Conservation (phyloP, 768 basidiomycete species). For the Mycena metata region DNA sequence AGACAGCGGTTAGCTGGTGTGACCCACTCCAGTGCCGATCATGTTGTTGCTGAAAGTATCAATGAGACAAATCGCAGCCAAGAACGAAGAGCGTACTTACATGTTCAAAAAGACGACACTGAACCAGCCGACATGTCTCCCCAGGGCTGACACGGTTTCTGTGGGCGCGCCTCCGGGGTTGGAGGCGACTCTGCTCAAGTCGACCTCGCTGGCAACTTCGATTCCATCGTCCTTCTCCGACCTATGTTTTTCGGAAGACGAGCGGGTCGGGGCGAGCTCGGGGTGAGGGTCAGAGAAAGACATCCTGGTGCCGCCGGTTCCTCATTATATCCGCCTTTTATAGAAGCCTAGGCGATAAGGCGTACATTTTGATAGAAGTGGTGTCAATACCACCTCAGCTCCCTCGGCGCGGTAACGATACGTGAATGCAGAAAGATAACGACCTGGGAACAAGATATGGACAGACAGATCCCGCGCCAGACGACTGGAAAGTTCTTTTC, state of each 20-base stretch:
- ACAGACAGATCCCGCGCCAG: too few relatives aligned
- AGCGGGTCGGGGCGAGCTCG: neutral
- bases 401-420: too few relatives aligned
- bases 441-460: too few relatives aligned
- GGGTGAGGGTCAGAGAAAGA: slow-evolving; percentile 11
- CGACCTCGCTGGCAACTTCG: slow-evolving; percentile 18
- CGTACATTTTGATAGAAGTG: too few relatives aligned
- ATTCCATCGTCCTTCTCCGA: slow-evolving; percentile 17
- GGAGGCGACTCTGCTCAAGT: slow-evolving; percentile 10
- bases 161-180: slow-evolving; percentile 31
- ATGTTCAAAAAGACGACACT: slow-evolving; percentile 29
- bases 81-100: neutral
- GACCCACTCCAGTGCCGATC: slow-evolving; percentile 56
- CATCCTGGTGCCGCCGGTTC: slow-evolving; percentile 2
- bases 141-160: slow-evolving; percentile 23
- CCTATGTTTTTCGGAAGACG: slow-evolving; percentile 1
- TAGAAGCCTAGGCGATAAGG: too few relatives aligned
- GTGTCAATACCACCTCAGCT: too few relatives aligned
- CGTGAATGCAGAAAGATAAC: too few relatives aligned
- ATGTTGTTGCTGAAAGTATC: slow-evolving; percentile 43
- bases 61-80: too few relatives aligned
- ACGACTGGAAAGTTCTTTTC: too few relatives aligned
- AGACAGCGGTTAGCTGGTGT: too few relatives aligned
- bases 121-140: slow-evolving; percentile 23
- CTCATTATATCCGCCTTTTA: neutral